Conservation (phyloP, 371 early-diverging fungal species). For the Lichtheimia ornata region DNA sequence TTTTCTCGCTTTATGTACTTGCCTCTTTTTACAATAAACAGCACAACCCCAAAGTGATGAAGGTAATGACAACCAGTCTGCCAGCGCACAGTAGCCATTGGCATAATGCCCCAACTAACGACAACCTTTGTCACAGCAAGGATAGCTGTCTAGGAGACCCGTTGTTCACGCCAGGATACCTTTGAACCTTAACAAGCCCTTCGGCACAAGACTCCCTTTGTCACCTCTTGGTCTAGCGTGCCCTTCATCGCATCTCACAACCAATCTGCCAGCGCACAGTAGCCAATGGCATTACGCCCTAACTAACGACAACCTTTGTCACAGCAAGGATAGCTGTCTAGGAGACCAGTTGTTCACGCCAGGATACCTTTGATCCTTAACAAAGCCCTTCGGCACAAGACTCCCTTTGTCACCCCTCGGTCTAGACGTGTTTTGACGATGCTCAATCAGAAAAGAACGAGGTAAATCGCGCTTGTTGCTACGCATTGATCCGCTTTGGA, state of each 20-base stretch:
- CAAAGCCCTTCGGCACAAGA: conserved; percentile 5
- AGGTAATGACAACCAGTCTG: too few species aligned
- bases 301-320: conserved; percentile 1
- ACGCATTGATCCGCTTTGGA: too few species aligned
- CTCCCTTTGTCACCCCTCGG: too few species aligned
- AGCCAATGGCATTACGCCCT: not conserved
- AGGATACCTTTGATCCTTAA: not conserved
- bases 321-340: not conserved
- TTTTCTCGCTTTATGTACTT: too few species aligned
- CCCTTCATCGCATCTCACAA: too few species aligned
- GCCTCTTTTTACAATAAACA: too few species aligned
- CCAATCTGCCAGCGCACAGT: not conserved
- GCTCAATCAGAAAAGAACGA: too few species aligned
- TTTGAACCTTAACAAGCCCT: conserved; percentile 1
- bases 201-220: conserved; percentile 2
- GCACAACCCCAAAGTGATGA: too few species aligned
- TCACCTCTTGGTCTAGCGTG: too few species aligned
- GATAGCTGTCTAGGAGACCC: not conserved
- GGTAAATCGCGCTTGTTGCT: too few species aligned
- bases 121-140: conserved; percentile 3
- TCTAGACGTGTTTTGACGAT: too few species aligned
- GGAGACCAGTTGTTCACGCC: not conserved
- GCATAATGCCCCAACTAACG: not conserved
- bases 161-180: not conserved
- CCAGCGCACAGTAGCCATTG: not conserved